phyloP scores from a whole-genome alignment of 208 protist species.

The Leishmania aethiopica region DNA sequence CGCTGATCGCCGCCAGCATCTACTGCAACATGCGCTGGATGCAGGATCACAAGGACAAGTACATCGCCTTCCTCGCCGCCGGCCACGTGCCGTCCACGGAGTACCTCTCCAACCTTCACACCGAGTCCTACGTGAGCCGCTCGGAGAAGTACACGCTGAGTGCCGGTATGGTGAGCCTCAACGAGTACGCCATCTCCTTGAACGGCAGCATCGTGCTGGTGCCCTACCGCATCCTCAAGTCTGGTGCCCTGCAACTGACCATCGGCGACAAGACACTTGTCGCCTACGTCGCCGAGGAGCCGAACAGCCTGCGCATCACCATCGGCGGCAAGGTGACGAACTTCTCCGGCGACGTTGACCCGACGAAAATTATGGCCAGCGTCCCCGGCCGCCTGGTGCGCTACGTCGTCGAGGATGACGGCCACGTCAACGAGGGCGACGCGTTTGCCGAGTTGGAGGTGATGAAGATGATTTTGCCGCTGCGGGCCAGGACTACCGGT shows the following conservation, averaged over 20 bases:
- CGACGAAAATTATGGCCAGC: slow-evolving; percentile 91
- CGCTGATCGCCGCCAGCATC: slow-evolving; percentile 75
- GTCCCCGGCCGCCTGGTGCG: slow-evolving; percentile 96
- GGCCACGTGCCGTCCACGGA: slow-evolving; percentile 88
- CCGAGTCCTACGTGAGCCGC: slow-evolving; percentile 77
- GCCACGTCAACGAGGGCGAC: slow-evolving; percentile 83
- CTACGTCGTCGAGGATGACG: slow-evolving; percentile 93
- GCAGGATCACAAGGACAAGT: slow-evolving; percentile 66
- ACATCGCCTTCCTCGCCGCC: slow-evolving; percentile 70
- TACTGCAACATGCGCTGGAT: slow-evolving; percentile 55
- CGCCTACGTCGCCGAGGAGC: slow-evolving; percentile 94
- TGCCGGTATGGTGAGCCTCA: slow-evolving; percentile 47
- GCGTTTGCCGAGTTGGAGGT: slow-evolving; percentile 97
- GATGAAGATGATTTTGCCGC: slow-evolving; percentile 99
- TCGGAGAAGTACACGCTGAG: slow-evolving; percentile 80
- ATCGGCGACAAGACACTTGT: slow-evolving; percentile 79
- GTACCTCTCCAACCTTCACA: slow-evolving; percentile 59
- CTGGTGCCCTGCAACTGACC: slow-evolving; percentile 79
- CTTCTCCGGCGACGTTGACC: slow-evolving; percentile 95
- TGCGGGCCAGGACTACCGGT: slow-evolving; percentile 85
- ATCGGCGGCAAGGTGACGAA: slow-evolving; percentile 92
- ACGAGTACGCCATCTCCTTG: slow-evolving; percentile 71
- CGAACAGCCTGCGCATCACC: slow-evolving; percentile 87
- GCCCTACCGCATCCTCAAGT: slow-evolving; percentile 83
- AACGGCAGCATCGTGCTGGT: slow-evolving; percentile 77